These are phyloP conservation scores for Microbotryum scabiosae DNA, from an alignment of 1,284 basidiomycete species.

Conservation along the genomic window DNA sequence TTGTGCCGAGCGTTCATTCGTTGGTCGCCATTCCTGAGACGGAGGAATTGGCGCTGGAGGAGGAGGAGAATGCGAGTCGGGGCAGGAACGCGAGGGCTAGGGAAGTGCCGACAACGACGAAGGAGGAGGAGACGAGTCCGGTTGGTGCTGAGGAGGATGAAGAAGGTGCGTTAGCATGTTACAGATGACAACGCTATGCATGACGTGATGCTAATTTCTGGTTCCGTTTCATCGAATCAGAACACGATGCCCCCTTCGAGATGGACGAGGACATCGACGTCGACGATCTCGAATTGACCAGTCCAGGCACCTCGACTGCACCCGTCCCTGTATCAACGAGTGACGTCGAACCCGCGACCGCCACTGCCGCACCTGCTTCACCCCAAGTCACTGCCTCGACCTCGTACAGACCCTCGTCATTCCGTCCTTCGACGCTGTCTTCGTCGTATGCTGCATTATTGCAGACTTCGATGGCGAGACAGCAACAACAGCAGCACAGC, in stretches of 20 bases:
- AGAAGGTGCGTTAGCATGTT: too few species aligned
- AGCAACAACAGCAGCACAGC: too few species aligned
- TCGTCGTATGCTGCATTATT: conserved; percentile 22
- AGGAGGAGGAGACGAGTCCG: neutral
- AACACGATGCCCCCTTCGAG: conserved; percentile 28
- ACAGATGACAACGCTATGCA: too few species aligned
- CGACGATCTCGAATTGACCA: neutral
- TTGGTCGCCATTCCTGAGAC: conserved; percentile 24
- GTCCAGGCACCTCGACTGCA: neutral
- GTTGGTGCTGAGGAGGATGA: too few species aligned
- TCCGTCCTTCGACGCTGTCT: conserved; percentile 21
- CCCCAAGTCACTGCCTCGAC: neutral
- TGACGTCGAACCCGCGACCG: neutral
- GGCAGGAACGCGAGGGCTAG: neutral
- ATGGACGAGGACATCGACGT: conserved; percentile 34
- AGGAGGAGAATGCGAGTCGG: neutral
- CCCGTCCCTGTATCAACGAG: neutral
- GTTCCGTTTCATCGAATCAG: neutral
- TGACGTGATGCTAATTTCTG: too few species aligned
- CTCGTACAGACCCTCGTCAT: conserved; percentile 11
- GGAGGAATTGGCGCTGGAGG: conserved; percentile 17
- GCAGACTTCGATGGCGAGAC: too few species aligned
- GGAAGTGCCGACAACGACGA: neutral
- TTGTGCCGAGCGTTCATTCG: conserved; percentile 7
- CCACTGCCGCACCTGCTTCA: neutral